Conservation (phyloP, 306 rosid genomes). For the Mimosa bimucronata region DNA sequence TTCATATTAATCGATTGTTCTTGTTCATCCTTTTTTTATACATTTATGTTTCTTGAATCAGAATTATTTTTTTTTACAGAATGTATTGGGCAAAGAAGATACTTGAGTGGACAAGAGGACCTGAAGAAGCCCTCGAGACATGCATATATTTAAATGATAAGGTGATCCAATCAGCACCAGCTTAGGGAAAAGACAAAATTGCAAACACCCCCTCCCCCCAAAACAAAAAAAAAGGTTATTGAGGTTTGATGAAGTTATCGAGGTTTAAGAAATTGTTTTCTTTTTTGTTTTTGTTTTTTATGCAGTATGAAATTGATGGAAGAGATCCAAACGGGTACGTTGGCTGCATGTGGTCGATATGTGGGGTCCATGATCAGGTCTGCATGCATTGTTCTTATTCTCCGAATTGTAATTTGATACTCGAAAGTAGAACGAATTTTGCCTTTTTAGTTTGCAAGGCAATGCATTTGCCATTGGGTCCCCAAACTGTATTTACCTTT, state of each 20-base stretch:
- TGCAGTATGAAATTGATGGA: conserved; percentile 93
- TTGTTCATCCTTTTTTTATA: neutral
- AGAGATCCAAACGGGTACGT: conserved; percentile 90
- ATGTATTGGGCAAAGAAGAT: conserved; percentile 99
- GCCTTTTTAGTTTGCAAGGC: neutral
- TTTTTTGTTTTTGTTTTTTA: neutral
- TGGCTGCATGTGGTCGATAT: conserved; percentile 98
- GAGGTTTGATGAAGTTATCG: conserved; percentile 5
- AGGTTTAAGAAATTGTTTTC: neutral
- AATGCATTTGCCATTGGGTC: neutral
- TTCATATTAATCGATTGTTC: neutral
- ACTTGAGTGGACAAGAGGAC: conserved; percentile 96
- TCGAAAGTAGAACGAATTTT: neutral
- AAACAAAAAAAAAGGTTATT: neutral
- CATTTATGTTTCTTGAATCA: neutral
- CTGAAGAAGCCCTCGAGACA: conserved; percentile 94
- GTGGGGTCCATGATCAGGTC: conserved; percentile 98
- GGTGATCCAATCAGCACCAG: conserved; percentile 46
- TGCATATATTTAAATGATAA: conserved; percentile 74
- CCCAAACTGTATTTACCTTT: neutral
- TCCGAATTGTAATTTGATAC: conserved; percentile 9
- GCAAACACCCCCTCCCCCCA: neutral
- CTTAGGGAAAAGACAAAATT: conserved; percentile 3
- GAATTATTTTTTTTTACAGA: conserved; percentile 49
- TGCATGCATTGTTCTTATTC: conserved; percentile 21